Conservation (phyloP, 2,329 filamentous ascomycete species). For the Botrytis aclada region DNA sequence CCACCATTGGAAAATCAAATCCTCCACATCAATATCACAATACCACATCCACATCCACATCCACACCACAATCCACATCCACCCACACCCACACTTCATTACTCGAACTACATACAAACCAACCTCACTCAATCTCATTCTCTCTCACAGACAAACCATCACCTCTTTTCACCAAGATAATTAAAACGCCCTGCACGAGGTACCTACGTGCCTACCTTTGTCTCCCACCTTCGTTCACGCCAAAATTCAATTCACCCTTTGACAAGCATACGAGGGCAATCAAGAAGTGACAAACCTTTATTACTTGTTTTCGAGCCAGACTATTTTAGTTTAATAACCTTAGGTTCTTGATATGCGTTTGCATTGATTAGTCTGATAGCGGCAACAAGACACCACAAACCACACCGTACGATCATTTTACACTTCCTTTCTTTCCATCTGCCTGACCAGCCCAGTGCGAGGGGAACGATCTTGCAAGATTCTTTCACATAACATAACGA, state of each 20-base stretch:
- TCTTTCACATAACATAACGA: not conserved
- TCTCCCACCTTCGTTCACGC: not conserved
- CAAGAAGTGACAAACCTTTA: not conserved
- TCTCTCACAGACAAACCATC: not conserved
- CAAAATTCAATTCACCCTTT: not conserved
- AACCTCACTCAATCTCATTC: not conserved
- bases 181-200: not conserved
- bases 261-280: not conserved
- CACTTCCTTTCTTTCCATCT: not conserved
- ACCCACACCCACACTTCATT: not conserved
- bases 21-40: not conserved
- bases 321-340: not conserved
- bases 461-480: not conserved
- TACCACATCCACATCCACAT: not conserved
- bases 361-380: not conserved
- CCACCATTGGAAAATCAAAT: not conserved
- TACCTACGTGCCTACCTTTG: not conserved
- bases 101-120: not conserved
- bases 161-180: not conserved
- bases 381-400: not conserved
- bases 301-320: not conserved
- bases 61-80: not conserved
- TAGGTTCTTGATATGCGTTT: constrained; percentile 1
- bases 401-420: not conserved
- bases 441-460: not conserved